phyloP scores from a whole-genome alignment of 257 asterid species.

The Solanum verrucosum region DNA sequence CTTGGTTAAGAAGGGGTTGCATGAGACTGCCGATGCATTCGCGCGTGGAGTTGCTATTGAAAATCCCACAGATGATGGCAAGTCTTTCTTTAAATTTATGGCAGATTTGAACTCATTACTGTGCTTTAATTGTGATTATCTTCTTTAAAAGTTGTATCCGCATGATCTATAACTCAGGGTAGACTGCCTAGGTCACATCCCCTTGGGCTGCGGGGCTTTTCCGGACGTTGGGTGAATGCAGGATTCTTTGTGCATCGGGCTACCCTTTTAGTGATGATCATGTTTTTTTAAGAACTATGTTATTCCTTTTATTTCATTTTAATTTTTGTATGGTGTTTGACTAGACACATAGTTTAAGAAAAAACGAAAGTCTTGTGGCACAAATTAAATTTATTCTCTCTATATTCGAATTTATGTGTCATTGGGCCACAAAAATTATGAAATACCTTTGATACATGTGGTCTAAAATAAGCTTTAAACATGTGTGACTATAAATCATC shows the following conservation, averaged over 20 bases:
- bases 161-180: neutral
- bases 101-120: neutral
- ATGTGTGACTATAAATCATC: neutral
- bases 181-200: neutral
- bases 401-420: neutral
- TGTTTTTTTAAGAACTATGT: neutral
- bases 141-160: neutral
- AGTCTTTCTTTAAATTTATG: neutral
- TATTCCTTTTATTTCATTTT: neutral
- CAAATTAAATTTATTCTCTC: neutral
- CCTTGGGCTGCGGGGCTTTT: neutral
- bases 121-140: neutral
- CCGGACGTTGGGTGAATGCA: neutral
- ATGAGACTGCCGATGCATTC: constrained; percentile 13
- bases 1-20: constrained; percentile 17
- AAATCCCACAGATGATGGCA: constrained; percentile 1
- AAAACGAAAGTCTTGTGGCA: neutral
- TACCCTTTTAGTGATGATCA: neutral
- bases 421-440: neutral
- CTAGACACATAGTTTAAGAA: neutral
- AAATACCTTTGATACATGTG: neutral
- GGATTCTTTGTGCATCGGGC: neutral
- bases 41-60: constrained; percentile 12
- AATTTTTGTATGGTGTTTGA: neutral
- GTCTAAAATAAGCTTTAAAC: neutral